Evolutionary conservation across 768 basidiomycete species (phyloP), one percentile per base, ranked within the genome.

Genomic region (Boletus rubescentipes): DNA sequence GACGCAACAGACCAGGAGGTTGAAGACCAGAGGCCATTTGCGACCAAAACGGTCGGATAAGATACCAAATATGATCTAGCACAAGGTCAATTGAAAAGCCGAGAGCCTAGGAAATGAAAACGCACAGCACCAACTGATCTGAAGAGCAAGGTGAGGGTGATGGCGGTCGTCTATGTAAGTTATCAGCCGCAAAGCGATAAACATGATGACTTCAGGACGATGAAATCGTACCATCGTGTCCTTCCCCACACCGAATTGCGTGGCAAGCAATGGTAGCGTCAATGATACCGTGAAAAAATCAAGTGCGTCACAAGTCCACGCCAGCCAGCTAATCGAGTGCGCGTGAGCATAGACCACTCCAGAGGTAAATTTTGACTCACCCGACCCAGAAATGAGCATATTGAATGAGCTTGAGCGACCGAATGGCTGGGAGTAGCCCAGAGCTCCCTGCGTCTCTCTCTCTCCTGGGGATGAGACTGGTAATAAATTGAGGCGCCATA

Each of bases 91-190:
- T 32, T n/a, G 14, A 46, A 57, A 34, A 20, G 3, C 1, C 10
- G 5, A 15, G 36, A 23, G 3, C 9, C 0, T 32, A 15, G 32
- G 20, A 41, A 46, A 32, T 11, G 46, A 21, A 5, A 6, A 36
- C 79, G 65, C 37, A 79, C 86, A 38, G 89, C 88, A 32, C 89
- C 89, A 46, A 81, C 74, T 5, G 90, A 88, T 54, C 95, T 84
- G 77, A 98, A 89, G n/a, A 98, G 82, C 1, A 98, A 78, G 0
- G 95, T 97, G 45, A 97, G 78, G 7, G 95, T 97, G 66, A 98
- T 94, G 5, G 91, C 81, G 18, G 86, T 85, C 44, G 91, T 90
- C 79, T 79, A 51, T 20, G 37, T 8, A n/a, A 2, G 8, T 2
- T 20, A 35, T 41, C 14, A 56, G 46, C 44, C 40, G 26, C 23